Evolutionary conservation across 2,329 filamentous ascomycete genomes (phyloP), one percentile per base, ranked within the genome.

Genomic region (Cercospora sp.): DNA sequence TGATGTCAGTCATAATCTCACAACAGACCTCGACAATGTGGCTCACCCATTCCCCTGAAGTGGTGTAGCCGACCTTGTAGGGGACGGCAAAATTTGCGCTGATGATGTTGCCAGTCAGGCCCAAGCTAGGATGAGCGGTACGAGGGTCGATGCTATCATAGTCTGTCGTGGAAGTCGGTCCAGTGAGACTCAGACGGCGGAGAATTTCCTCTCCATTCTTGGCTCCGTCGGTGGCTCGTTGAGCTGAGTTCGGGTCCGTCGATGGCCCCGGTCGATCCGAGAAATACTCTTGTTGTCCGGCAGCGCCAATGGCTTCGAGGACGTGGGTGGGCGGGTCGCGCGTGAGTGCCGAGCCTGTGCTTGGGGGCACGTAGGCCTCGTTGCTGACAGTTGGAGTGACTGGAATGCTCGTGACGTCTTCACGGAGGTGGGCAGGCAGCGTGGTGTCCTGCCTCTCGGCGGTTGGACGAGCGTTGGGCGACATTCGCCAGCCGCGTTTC

Each of bases 51-150:
- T 87, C 83, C 24, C 82, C 81, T 16, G 84, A 83, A 24, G 82
- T 78, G 37, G 82, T 81, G 72, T 85, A 85, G 26, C 81, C 81
- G 49, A 89, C 78, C 71, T 85, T 86, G 79, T 89, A 89, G 1
- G 88, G 88, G 26, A 90, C 85, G 71, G 85, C 87, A 71, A 89
- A 88, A 12, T 86, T 85, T 24, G 86, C 88, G 72, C 87, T 89
- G 76, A 90, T 89, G 70, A 90, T 81, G 67, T 85, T 83, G 18
- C 88, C 88, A 67, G 85, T 89, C 61, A 90, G 81, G 53, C 85
- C 83, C 30, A 90, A 80, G 13, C 81, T 83, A 6, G 87, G 85
- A 74, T 89, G 84, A 37, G 86, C 83, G 59, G 82, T 80, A 60
- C 83, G 82, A 28, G 87, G 86, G 71, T 89, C 85, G 21, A 83